phyloP scores from a whole-genome alignment of 2,329 filamentous ascomycete genomes.

The Monosporascus sp. region DNA sequence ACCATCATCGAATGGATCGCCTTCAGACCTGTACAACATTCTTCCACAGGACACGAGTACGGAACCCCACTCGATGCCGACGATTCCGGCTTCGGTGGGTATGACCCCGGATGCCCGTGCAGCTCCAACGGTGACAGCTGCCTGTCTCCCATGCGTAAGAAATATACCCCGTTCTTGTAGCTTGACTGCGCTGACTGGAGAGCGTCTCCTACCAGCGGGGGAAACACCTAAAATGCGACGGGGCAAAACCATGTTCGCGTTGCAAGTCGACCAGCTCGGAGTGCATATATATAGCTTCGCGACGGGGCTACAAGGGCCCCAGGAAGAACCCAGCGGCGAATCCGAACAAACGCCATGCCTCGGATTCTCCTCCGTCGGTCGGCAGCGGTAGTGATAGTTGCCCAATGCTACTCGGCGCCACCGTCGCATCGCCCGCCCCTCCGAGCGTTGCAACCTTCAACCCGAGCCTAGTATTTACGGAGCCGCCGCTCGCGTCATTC shows the following conservation, averaged over 20 bases:
- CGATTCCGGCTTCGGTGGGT: slow-evolving; percentile 6
- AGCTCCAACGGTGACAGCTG: slow-evolving; percentile 39
- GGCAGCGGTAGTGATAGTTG: slow-evolving; percentile 31
- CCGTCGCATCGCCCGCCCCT: slow-evolving; percentile 22
- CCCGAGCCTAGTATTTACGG: slow-evolving; percentile 27
- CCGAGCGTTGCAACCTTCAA: slow-evolving; percentile 28
- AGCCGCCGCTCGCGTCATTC: slow-evolving; percentile 30
- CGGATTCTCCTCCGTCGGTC: slow-evolving; percentile 41
- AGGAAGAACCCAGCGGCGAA: slow-evolving; percentile 43
- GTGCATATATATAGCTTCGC: slow-evolving; percentile 69
- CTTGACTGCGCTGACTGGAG: slow-evolving; percentile 7
- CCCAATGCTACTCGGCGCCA: slow-evolving; percentile 38
- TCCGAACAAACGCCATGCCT: slow-evolving; percentile 46
- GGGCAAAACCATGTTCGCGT: slow-evolving; percentile 62
- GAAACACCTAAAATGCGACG: slow-evolving; percentile 75
- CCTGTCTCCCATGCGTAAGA: slow-evolving; percentile 52
- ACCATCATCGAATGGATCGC: background rate
- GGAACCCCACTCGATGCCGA: slow-evolving; percentile 12
- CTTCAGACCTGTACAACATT: background rate
- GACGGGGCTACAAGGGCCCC: slow-evolving; percentile 68
- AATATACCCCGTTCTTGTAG: background rate
- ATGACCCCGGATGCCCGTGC: slow-evolving; percentile 15
- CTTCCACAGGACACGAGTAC: background rate
- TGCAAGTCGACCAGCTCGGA: slow-evolving; percentile 54
- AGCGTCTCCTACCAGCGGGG: slow-evolving; percentile 35